Conservation (phyloP, 129 eudicot species). For the Sambucus nigra region DNA sequence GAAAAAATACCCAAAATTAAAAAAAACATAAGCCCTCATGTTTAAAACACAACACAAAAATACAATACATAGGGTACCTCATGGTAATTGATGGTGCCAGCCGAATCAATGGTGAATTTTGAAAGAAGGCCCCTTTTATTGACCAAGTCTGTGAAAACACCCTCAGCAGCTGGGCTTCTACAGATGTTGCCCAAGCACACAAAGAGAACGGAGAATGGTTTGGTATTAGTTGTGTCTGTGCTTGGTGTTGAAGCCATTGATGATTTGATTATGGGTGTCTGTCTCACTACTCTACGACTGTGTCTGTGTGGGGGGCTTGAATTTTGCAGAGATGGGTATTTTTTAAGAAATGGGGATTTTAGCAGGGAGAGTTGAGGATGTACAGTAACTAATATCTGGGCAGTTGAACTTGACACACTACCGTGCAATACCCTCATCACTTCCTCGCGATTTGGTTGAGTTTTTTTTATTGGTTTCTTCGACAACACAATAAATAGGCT, state of each 20-base stretch:
- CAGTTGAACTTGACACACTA: constrained; percentile 11
- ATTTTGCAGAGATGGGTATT: constrained; percentile 13
- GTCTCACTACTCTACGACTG: constrained; percentile 9
- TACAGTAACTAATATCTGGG: no score
- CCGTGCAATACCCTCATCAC: constrained; percentile 40
- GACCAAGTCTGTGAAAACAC: constrained; percentile 79
- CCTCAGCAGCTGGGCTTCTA: constrained; percentile 99
- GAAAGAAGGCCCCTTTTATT: constrained; percentile 57
- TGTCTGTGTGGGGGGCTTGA: constrained; percentile 17
- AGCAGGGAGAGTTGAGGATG: constrained; percentile 13
- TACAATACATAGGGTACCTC: constrained; percentile 43
- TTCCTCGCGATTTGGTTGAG: neutral
- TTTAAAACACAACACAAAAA: constrained; percentile 6
- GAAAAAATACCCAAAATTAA: constrained; percentile 1
- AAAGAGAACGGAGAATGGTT: constrained; percentile 77
- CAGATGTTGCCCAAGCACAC: constrained; percentile 96
- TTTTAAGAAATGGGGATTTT: constrained; percentile 11
- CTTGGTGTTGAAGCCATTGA: constrained; percentile 43
- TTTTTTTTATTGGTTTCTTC: neutral
- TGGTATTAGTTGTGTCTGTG: constrained; percentile 18
- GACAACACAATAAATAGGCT: no score
- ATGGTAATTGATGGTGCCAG: constrained; percentile 94
- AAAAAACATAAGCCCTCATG: no score
- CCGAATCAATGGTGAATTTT: constrained; percentile 74
- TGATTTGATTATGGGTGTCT: constrained; percentile 27